These are phyloP conservation scores for Achaetomium macrosporum DNA, from an alignment of 2,329 filamentous ascomycete genomes.

Conservation along the genomic window DNA sequence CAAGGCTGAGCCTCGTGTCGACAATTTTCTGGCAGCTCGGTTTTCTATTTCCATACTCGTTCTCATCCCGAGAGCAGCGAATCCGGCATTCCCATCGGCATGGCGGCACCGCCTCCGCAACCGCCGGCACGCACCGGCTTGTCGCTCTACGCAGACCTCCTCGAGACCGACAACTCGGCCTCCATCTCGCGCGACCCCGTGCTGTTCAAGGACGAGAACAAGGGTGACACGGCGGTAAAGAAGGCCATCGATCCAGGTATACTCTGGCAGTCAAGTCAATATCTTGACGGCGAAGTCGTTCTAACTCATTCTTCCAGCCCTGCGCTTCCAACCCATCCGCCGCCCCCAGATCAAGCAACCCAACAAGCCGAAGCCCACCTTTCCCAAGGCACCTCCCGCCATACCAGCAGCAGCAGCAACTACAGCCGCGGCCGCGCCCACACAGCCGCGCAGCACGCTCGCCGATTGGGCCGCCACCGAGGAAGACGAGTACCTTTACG, in stretches of 20 bases:
- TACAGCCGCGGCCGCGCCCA: slow-evolving; percentile 32
- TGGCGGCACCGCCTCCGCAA: slow-evolving; percentile 17
- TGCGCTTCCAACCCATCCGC: slow-evolving; percentile 83
- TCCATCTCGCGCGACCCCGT: slow-evolving; percentile 75
- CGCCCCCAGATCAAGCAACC: slow-evolving; percentile 58
- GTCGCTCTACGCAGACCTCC: slow-evolving; percentile 79
- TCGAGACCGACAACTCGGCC: slow-evolving; percentile 50
- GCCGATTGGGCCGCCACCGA: slow-evolving; percentile 74
- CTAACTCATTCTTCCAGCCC: slow-evolving; percentile 46
- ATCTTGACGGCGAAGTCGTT: neutral
- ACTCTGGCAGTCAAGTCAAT: neutral
- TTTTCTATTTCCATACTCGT: neutral
- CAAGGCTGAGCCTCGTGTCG: slow-evolving; percentile 15
- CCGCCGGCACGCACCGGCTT: slow-evolving; percentile 40
- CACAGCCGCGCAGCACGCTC: slow-evolving; percentile 59
- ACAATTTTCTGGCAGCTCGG: neutral
- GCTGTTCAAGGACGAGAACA: slow-evolving; percentile 56
- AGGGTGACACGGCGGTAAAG: slow-evolving; percentile 48
- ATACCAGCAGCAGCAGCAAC: slow-evolving; percentile 28
- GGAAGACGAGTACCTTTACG: slow-evolving; percentile 76
- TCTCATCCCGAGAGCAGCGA: neutral
- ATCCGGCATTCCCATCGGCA: slow-evolving; percentile 9
- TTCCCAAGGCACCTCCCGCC: slow-evolving; percentile 40
- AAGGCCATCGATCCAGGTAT: slow-evolving; percentile 47
- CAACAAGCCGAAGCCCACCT: slow-evolving; percentile 57